Conservation (phyloP, 176 grass and related monocot species). For the Hordeum marinum region DNA sequence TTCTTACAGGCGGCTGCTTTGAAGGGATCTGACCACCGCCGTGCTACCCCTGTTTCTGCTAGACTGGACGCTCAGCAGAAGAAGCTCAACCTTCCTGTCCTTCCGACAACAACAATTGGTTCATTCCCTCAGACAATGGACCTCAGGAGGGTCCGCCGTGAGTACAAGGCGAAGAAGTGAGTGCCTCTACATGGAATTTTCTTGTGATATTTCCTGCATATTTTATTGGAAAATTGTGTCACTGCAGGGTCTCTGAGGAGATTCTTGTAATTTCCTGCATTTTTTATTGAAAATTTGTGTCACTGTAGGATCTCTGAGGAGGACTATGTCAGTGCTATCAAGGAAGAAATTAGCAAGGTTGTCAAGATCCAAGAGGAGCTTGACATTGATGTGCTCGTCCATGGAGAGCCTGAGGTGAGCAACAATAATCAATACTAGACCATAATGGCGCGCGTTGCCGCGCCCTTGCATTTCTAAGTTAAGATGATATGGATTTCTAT, state of each 20-base stretch:
- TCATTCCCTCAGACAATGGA: constrained; percentile 95
- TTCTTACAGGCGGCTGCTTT: constrained; percentile 76
- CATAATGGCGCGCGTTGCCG: too few species aligned
- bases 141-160: constrained; percentile 83
- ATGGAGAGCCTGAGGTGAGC: constrained; percentile 93
- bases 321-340: constrained; percentile 69
- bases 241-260: constrained; percentile 62
- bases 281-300: constrained; percentile 30
- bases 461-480: too few species aligned
- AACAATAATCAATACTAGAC: not conserved
- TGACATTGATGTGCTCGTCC: constrained; percentile 96
- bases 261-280: not conserved
- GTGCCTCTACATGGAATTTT: not conserved
- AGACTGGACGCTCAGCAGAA: constrained; percentile 93
- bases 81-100: constrained; percentile 90
- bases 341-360: constrained; percentile 93
- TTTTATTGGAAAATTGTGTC: constrained; percentile 25
- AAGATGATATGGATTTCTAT: too few species aligned
- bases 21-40: constrained; percentile 85
- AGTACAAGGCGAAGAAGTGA: constrained; percentile 95
- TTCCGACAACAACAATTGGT: constrained; percentile 90
- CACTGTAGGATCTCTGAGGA: constrained; percentile 67
- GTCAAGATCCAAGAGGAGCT: constrained; percentile 96
- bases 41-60: constrained; percentile 65
- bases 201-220: not conserved